Conservation (phyloP, 1,139 yeast genomes). For the Geotrichum carabidarum region DNA sequence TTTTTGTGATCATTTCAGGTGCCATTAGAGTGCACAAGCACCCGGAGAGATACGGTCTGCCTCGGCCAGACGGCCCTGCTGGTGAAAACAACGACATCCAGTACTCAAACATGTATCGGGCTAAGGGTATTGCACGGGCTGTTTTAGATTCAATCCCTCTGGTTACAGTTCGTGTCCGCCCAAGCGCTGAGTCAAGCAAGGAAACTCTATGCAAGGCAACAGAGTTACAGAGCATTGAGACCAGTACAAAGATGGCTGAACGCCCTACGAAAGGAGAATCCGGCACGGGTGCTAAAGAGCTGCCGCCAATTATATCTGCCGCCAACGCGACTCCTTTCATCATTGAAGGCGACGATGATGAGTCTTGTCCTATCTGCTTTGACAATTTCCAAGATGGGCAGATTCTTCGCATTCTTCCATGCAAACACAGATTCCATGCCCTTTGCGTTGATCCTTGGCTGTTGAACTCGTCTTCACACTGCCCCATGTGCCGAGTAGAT, state of each 20-base stretch:
- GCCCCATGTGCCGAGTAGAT: conserved; percentile 80
- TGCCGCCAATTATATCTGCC: background rate
- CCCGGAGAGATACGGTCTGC: conserved; percentile 37
- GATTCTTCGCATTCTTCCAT: conserved; percentile 62
- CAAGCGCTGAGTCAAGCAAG: background rate
- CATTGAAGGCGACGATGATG: conserved; percentile 51
- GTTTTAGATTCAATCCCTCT: conserved; percentile 39
- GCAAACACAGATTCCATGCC: conserved; percentile 79
- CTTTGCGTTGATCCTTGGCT: conserved; percentile 83
- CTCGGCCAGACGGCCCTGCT: conserved; percentile 20
- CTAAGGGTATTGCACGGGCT: conserved; percentile 38
- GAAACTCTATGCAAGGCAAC: background rate
- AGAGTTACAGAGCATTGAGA: background rate
- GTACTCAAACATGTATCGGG: conserved; percentile 26
- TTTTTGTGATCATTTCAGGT: conserved; percentile 35
- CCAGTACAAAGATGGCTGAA: background rate
- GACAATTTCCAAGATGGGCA: conserved; percentile 52
- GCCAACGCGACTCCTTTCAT: conserved; percentile 6
- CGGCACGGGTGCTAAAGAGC: background rate
- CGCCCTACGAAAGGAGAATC: too few species aligned
- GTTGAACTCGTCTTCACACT: conserved; percentile 65
- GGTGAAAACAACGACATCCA: conserved; percentile 20
- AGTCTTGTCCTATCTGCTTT: conserved; percentile 73
- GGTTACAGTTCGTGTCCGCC: conserved; percentile 29
- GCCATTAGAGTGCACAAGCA: conserved; percentile 37